phyloP scores from a whole-genome alignment of 140 eudicot species.

The Flaveria floridana region DNA sequence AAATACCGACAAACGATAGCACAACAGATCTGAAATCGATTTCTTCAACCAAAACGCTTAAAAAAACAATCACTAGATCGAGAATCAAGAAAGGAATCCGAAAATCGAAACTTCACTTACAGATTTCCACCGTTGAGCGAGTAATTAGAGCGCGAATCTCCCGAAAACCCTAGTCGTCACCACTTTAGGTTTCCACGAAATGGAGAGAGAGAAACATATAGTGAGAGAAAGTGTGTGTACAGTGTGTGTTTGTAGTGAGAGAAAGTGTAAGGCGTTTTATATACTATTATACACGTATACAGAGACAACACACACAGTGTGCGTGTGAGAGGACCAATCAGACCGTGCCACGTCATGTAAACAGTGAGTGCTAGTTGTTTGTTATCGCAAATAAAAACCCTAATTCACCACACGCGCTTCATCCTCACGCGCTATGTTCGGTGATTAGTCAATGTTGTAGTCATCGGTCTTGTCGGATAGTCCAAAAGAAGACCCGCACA shows the following conservation, averaged over 20 bases:
- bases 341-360: not conserved
- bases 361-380: conserved; percentile 29
- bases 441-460: conserved; percentile 29
- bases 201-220: conserved; percentile 36
- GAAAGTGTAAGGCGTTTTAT: conserved; percentile 19
- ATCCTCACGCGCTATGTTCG: conserved; percentile 13
- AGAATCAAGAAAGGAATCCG: conserved; percentile 3
- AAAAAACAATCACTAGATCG: conserved; percentile 23
- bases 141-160: conserved; percentile 39
- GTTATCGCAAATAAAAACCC: conserved; percentile 36
- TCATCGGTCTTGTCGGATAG: conserved; percentile 26
- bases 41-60: conserved; percentile 6
- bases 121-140: conserved; percentile 11
- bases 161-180: conserved; percentile 47
- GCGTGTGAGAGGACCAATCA: not conserved
- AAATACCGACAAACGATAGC: conserved; percentile 30
- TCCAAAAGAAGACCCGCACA: conserved; percentile 35
- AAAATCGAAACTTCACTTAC: conserved; percentile 21
- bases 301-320: conserved; percentile 30
- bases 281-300: conserved; percentile 16
- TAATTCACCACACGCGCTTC: conserved; percentile 30
- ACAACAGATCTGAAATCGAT: conserved; percentile 33
- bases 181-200: conserved; percentile 44
- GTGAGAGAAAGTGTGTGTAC: conserved; percentile 12
- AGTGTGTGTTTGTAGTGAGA: conserved; percentile 30